Conservation (phyloP, 371 early-diverging fungal species). For the Apophysomyces trapeziformis region DNA sequence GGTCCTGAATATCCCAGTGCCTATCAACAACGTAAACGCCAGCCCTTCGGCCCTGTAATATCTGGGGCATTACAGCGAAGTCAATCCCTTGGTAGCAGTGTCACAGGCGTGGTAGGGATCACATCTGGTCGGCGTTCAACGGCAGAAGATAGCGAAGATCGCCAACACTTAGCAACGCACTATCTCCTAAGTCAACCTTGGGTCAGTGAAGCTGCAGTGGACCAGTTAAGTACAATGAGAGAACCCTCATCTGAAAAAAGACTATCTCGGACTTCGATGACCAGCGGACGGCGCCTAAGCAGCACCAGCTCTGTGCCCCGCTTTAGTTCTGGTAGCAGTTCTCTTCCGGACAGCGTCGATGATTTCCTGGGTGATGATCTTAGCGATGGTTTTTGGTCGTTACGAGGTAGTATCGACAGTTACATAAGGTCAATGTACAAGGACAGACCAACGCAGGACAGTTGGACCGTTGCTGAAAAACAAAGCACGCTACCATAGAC, state of each 20-base stretch:
- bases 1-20: slow-evolving; percentile 63
- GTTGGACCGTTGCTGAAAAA: background rate
- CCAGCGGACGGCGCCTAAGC: background rate
- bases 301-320: background rate
- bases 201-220: slow-evolving; percentile 68
- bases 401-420: slow-evolving; percentile 9
- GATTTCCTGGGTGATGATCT: background rate
- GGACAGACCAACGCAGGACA: background rate
- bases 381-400: slow-evolving; percentile 6
- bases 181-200: slow-evolving; percentile 56
- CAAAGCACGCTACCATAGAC: background rate
- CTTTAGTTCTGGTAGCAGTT: background rate
- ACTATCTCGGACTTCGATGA: background rate
- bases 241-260: slow-evolving; percentile 59
- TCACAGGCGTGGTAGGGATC: slow-evolving; percentile 17
- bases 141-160: slow-evolving; percentile 23
- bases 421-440: slow-evolving; percentile 5
- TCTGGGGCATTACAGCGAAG: slow-evolving; percentile 36
- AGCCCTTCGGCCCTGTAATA: slow-evolving; percentile 43
- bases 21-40: slow-evolving; percentile 43
- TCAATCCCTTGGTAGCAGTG: slow-evolving; percentile 15
- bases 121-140: background rate
- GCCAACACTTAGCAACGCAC: slow-evolving; percentile 59
- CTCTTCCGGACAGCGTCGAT: background rate
- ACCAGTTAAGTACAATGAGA: slow-evolving; percentile 64